A percentile compares a stretch with the other conserved stretches of the same genome.
phyloP scores from a whole-genome alignment of 2,329 filamentous ascomycete species.

The Cercospora janseana region DNA sequence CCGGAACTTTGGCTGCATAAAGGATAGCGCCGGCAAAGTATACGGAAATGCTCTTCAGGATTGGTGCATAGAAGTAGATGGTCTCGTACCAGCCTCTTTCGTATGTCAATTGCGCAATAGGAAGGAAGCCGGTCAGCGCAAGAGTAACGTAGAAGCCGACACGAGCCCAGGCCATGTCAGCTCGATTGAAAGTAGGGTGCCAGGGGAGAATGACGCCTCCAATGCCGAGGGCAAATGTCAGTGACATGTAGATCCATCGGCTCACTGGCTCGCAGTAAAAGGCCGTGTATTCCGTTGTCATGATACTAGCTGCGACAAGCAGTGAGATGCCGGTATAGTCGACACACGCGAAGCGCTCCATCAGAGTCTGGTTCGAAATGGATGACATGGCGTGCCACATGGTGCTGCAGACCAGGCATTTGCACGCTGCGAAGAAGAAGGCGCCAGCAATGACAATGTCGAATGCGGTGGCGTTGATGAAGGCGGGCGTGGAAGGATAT shows the following conservation, averaged over 20 bases:
- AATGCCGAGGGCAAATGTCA: conserved; percentile 77
- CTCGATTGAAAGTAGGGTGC: conserved; percentile 91
- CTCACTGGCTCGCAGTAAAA: conserved; percentile 95
- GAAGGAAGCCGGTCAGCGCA: conserved; percentile 82
- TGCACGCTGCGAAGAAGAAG: conserved; percentile 94
- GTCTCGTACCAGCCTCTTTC: conserved; percentile 78
- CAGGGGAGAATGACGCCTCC: conserved; percentile 90
- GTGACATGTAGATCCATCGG: conserved; percentile 79
- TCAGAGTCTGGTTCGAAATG: conserved; percentile 81
- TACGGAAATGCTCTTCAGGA: conserved; percentile 80
- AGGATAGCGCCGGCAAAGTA: conserved; percentile 82
- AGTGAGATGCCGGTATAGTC: conserved; percentile 98
- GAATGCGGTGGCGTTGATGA: conserved; percentile 78
- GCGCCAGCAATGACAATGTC: conserved; percentile 88
- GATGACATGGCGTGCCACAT: conserved; percentile 99
- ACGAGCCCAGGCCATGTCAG: conserved; percentile 88
- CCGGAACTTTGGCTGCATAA: conserved; percentile 89
- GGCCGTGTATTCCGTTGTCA: conserved; percentile 97
- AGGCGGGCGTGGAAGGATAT: conserved; percentile 85
- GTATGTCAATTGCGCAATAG: conserved; percentile 76
- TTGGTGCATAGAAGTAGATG: conserved; percentile 83
- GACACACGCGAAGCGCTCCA: conserved; percentile 95
- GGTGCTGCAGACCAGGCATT: conserved; percentile 90
- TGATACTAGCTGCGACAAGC: conserved; percentile 90
- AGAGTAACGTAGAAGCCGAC: conserved; percentile 90